Base-by-base conservation (phyloP, 495 filamentous ascomycete genomes). In the Trichoderma gamsii region DNA sequence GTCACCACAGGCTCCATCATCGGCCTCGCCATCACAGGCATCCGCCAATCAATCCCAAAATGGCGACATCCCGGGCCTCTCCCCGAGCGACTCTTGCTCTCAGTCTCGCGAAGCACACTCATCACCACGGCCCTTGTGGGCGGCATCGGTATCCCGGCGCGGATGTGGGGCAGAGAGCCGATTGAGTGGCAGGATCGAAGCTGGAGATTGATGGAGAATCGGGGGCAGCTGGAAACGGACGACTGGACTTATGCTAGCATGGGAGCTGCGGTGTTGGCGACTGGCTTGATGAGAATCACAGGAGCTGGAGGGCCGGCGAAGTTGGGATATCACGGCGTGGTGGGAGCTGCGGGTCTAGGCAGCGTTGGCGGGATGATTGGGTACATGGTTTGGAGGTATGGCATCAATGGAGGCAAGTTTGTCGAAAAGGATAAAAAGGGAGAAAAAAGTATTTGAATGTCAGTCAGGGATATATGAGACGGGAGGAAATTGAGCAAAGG, bases 101-200 rank as follows among this genome's bases (percentile, higher is more conserved):
- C 74, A 1, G 68, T 78, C 0, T 79, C 80, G 1, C 67, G 70
- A 0, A 76, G 77, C 51, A 73, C 72, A n/a, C 49, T 73, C 0
- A 63, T 73, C 41, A 76, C 73, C 0, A 70, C 73, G 7, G 80
- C 70, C 0, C 44, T 79, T 1, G 21, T 79, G 7, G 35, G 35
- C 16, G 69, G 72, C n/a, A 44, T 82, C 9, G 77, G 63, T 41
- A 66, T 86, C 13, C 61, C 74, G 15, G 76, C 41, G 0, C 73
- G 82, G 11, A 88, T 89, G 87, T 77, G 76, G 70, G 81, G 81
- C 0, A 73, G 78, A 25, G 81, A 87, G 71, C 78, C 82, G 56
- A 84, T 88, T 68, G 87, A 89, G 72, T 89, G 87, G 87, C 73
- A 83, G 69, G 86, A 89, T 73, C 80, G 87, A 41, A 77, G 78